phyloP scores from a whole-genome alignment of 2,329 filamentous ascomycete genomes.

The Parascedosporium putredinis region DNA sequence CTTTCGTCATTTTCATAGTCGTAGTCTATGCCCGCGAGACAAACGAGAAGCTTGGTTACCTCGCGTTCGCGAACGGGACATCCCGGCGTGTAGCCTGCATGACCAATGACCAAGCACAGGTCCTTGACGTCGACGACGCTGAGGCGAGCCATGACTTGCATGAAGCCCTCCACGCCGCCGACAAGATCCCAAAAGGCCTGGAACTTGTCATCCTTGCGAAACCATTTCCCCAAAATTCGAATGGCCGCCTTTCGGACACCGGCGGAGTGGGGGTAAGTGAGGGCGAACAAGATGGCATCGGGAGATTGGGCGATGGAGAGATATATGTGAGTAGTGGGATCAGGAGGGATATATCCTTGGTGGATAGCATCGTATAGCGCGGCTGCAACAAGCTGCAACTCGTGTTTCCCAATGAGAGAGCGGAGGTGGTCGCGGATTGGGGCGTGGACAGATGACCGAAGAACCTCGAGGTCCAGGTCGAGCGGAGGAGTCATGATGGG shows the following conservation, averaged over 20 bases:
- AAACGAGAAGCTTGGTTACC: not conserved
- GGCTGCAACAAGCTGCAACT: not conserved
- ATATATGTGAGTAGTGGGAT: not conserved
- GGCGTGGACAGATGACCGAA: not conserved
- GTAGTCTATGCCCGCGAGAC: not conserved
- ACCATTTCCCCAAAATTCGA: not conserved
- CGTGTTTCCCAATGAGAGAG: not conserved
- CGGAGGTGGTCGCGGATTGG: not conserved
- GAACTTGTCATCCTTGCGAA: constrained; percentile 2
- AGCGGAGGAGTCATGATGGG: too few relatives aligned
- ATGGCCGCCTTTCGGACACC: not conserved
- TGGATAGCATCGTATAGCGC: not conserved
- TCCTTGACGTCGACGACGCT: not conserved
- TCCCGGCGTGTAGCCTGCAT: not conserved
- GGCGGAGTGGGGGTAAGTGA: not conserved
- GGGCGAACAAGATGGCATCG: not conserved
- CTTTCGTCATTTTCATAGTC: not conserved
- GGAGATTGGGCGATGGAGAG: not conserved
- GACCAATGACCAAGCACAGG: not conserved
- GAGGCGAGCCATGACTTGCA: not conserved
- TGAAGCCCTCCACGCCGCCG: not conserved
- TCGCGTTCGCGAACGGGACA: not conserved
- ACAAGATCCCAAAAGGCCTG: not conserved
- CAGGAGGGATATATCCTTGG: not conserved
- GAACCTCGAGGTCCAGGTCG: too few relatives aligned